Percentiles rank a stretch among this genome's conserved stretches.
Evolutionary conservation across 768 basidiomycete species (phyloP).

Genomic region (Suillus spraguei): DNA sequence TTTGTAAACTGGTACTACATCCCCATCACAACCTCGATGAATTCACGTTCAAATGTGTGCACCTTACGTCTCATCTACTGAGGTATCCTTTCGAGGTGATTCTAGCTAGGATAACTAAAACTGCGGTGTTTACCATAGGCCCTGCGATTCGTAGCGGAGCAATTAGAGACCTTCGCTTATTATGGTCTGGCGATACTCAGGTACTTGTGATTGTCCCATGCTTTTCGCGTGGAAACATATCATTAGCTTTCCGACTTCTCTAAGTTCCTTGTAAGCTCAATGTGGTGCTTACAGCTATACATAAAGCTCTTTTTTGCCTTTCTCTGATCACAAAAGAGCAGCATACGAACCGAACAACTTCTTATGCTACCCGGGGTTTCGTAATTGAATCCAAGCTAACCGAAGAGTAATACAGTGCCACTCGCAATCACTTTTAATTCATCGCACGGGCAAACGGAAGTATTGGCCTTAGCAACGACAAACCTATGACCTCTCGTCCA

Average conservation of each 20-base stretch:
- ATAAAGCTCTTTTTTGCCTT: slow-evolving; percentile 15
- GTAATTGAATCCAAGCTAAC: slow-evolving; percentile 20
- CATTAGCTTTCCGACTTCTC: background rate
- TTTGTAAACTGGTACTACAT: background rate
- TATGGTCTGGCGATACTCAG: slow-evolving; percentile 30
- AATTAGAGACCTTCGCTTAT: slow-evolving; percentile 24
- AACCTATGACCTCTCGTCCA: background rate
- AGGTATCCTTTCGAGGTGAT: background rate
- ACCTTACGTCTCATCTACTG: background rate
- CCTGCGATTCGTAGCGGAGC: slow-evolving; percentile 21
- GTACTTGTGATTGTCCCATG: slow-evolving; percentile 18
- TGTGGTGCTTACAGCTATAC: slow-evolving; percentile 13
- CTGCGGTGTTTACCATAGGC: slow-evolving; percentile 12
- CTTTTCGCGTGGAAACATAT: slow-evolving; percentile 9
- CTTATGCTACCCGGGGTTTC: slow-evolving; percentile 15
- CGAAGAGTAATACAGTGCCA: slow-evolving; percentile 9
- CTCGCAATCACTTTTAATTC: slow-evolving; percentile 23
- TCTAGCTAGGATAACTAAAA: slow-evolving; percentile 10
- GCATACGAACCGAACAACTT: slow-evolving; percentile 12
- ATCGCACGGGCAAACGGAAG: slow-evolving; percentile 21
- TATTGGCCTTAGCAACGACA: slow-evolving; percentile 8
- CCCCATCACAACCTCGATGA: slow-evolving; percentile 4
- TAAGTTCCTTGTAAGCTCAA: slow-evolving; percentile 6
- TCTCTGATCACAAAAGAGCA: slow-evolving; percentile 11
- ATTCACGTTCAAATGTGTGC: too few relatives aligned